These are phyloP conservation scores for Trichoderma koningiopsis DNA, from an alignment of 2,329 filamentous ascomycete genomes.

Conservation along the genomic window DNA sequence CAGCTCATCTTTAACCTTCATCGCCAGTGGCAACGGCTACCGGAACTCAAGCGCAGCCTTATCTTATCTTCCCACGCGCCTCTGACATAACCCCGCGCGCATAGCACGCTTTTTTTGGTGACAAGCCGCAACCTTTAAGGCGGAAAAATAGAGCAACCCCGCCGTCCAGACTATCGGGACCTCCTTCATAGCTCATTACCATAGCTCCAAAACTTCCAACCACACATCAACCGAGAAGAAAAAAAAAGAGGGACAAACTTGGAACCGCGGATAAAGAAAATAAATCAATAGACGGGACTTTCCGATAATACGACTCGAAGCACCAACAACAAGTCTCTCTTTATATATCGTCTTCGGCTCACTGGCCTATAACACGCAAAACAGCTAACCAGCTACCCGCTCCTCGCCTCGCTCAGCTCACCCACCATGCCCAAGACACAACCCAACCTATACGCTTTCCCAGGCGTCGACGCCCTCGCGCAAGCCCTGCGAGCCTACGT, in stretches of 20 bases:
- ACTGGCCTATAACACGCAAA: background rate
- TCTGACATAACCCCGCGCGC: slow-evolving; percentile 25
- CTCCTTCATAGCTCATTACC: background rate
- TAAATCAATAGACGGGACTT: background rate
- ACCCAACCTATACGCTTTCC: slow-evolving; percentile 79
- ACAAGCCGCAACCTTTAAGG: slow-evolving; percentile 6
- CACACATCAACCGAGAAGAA: background rate
- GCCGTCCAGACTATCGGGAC: slow-evolving; percentile 17
- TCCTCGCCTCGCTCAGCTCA: background rate
- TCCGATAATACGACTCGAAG: background rate
- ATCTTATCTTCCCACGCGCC: slow-evolving; percentile 23
- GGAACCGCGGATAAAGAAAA: background rate
- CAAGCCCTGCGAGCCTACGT: slow-evolving; percentile 79
- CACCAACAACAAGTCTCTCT: background rate
- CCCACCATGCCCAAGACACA: slow-evolving; percentile 57
- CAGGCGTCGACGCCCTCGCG: slow-evolving; percentile 69
- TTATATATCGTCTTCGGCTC: background rate
- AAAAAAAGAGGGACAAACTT: background rate
- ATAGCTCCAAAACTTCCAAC: background rate
- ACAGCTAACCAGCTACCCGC: background rate
- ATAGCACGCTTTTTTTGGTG: background rate
- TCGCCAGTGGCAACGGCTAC: slow-evolving; percentile 17
- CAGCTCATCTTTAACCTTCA: slow-evolving; percentile 7
- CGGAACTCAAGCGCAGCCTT: slow-evolving; percentile 7
- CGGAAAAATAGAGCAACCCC: slow-evolving; percentile 26